phyloP scores from a whole-genome alignment of 345 rosid genomes.

The Clarkia xantiana region DNA sequence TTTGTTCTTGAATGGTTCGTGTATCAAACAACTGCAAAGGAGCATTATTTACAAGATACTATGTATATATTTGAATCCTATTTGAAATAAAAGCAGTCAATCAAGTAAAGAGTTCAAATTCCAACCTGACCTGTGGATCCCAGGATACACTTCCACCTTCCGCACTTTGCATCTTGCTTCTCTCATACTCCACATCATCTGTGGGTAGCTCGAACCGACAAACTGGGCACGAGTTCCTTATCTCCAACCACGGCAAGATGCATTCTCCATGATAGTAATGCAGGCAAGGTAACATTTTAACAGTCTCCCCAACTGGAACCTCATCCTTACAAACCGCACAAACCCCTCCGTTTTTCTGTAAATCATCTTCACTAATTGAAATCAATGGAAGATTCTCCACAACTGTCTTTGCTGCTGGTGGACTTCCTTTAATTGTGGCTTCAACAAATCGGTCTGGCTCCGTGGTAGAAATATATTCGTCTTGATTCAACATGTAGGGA shows the following conservation, averaged over 20 bases:
- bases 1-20: too few species aligned
- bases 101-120: slow-evolving; percentile 16
- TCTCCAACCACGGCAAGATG: slow-evolving; percentile 35
- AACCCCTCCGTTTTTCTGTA: slow-evolving; percentile 11
- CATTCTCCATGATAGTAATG: slow-evolving; percentile 40
- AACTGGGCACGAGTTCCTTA: slow-evolving; percentile 40
- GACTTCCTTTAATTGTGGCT: slow-evolving; percentile 25
- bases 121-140: slow-evolving; percentile 13
- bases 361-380: slow-evolving; percentile 20
- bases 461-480: slow-evolving; percentile 10
- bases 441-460: slow-evolving; percentile 13
- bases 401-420: slow-evolving; percentile 25
- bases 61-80: too few species aligned
- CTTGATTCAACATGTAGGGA: slow-evolving; percentile 16
- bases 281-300: slow-evolving; percentile 30
- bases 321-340: slow-evolving; percentile 48
- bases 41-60: slow-evolving; percentile 2
- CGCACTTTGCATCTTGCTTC: slow-evolving; percentile 13
- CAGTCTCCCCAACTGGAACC: slow-evolving; percentile 21
- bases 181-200: slow-evolving; percentile 36
- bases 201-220: slow-evolving; percentile 41
- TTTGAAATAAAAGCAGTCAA: not conserved
- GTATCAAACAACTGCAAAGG: not conserved
- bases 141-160: not conserved
- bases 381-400: slow-evolving; percentile 31